Percentiles rank a stretch among this genome's conserved stretches.
phyloP scores from a whole-genome alignment of 1,284 basidiomycete species.

The Anthracocystis setariae region DNA sequence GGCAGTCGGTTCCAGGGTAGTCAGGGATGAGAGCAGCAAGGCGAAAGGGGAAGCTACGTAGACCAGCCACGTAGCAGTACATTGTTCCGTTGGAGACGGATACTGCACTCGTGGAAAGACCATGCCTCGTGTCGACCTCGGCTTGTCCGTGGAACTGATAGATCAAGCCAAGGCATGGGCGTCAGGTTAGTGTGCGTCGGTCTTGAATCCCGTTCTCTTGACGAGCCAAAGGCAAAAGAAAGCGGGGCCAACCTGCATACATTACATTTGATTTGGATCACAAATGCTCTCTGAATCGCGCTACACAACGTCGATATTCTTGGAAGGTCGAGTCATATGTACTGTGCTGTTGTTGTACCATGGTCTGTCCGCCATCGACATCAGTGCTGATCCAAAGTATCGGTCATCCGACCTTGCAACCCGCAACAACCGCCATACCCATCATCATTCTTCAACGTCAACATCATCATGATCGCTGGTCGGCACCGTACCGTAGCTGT shows the following conservation, averaged over 20 bases:
- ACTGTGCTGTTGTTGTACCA: not conserved
- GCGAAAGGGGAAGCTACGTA: not conserved
- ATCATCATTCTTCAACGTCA: not conserved
- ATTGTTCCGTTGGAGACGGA: not conserved
- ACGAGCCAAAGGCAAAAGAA: too few species aligned
- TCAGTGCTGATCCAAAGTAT: too few species aligned
- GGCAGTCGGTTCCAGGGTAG: too few species aligned
- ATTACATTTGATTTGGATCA: not conserved
- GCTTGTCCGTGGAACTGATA: not conserved
- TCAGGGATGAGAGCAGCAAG: not conserved
- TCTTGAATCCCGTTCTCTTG: too few species aligned
- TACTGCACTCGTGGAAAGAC: not conserved
- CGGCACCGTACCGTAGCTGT: too few species aligned
- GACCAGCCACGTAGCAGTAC: not conserved
- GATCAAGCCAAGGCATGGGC: not conserved
- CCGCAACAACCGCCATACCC: not conserved
- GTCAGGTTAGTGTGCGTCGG: not conserved
- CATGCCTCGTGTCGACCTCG: not conserved
- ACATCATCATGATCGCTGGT: not conserved
- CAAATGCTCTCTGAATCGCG: not conserved
- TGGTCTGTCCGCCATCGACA: too few species aligned
- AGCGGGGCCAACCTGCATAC: not conserved
- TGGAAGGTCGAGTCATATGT: conserved; percentile 21
- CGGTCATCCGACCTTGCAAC: too few species aligned
- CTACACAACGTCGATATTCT: conserved; percentile 5